Base-by-base conservation (phyloP, 1,284 basidiomycete species). In the Cryptococcus sp. region DNA sequence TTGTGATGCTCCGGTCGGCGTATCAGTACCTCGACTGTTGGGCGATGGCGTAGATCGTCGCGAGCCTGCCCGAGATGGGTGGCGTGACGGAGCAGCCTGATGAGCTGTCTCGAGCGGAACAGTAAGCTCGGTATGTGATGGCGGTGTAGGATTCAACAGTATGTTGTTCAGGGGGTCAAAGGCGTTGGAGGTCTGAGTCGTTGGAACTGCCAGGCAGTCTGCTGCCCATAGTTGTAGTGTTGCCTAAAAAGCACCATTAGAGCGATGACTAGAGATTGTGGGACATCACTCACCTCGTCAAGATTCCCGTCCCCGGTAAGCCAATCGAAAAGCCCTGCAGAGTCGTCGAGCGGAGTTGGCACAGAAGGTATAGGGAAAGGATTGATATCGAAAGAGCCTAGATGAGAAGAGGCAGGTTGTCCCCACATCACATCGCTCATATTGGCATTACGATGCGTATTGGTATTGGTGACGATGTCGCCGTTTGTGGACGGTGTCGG, bases 191-290 rank as follows among this genome's bases (percentile, higher is more conserved):
- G 54, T 55, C 40, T 61, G 61, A 5, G 59, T 56, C 7, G 56
- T 57, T 5, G 62, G 54, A 3, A 62, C 56, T 6, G 65, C 57
- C 11, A 72, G 60, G 50, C 68, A 70, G 51, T 68, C 70, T n/a
- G 66, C 68, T 11, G 70, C 70, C 65, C 66, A 68, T 8, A 66
- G 57, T 50, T 72, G 70, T 8, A 72, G 55, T 6, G 65, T 70
- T 0, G 60, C 53, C 69, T 71, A 35, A 13, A 16, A 22, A n/a
- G 17, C 38, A n/a, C 60, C 51, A 65, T 59, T 27, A 53, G 6
- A 3, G 16, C 17, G 5, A 35, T 31, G 44, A 13, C 13, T 38
- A 7, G n/a, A 35, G 40, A 22, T 22, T 38, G 47, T 17, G 45
- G 17, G 5, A 10, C 20, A 20, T 6, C 22, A 53, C 65, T 57